A percentile compares a stretch with the other conserved stretches of the same genome.
Evolutionary conservation across 208 protist genomes (phyloP).

Genomic region (Leishmania arabica): DNA sequence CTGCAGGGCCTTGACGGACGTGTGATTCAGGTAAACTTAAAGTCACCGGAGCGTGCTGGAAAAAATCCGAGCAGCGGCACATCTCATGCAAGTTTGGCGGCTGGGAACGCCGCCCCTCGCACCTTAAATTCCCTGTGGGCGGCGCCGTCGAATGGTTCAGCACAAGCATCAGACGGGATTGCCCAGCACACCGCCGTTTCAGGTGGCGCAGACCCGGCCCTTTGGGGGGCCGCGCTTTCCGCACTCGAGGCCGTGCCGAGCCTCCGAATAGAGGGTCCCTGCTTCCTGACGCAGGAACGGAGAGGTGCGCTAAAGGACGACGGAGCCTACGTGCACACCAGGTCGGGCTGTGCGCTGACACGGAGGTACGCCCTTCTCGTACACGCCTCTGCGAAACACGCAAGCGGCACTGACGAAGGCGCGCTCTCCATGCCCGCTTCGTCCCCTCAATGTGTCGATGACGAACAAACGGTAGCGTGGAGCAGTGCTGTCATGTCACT

Average conservation of each 20-base stretch:
- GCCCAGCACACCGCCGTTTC: neutral
- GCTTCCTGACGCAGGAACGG: conserved; percentile 7
- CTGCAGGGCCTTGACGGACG: conserved; percentile 21
- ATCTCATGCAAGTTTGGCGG: neutral
- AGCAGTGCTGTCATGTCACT: conserved; percentile 19
- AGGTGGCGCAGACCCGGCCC: neutral
- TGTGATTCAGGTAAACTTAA: conserved; percentile 12
- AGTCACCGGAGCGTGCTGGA: neutral
- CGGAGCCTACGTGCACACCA: no score
- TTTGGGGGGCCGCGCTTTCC: neutral
- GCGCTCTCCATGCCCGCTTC: neutral
- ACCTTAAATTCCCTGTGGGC: conserved; percentile 20
- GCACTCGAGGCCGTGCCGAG: conserved; percentile 1
- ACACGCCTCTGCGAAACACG: neutral
- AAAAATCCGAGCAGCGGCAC: neutral
- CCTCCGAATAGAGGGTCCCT: conserved; percentile 12
- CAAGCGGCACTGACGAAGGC: neutral
- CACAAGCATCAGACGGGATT: neutral
- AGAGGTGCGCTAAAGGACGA: neutral
- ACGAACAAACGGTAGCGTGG: neutral
- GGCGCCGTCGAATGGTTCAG: neutral
- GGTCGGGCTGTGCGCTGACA: neutral
- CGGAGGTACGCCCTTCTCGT: conserved; percentile 1
- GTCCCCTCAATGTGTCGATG: neutral
- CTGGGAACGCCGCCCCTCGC: neutral